Evolutionary conservation across 1,284 basidiomycete species (phyloP), one percentile per base, ranked within the genome.

Genomic region (Inonotus hispidus): DNA sequence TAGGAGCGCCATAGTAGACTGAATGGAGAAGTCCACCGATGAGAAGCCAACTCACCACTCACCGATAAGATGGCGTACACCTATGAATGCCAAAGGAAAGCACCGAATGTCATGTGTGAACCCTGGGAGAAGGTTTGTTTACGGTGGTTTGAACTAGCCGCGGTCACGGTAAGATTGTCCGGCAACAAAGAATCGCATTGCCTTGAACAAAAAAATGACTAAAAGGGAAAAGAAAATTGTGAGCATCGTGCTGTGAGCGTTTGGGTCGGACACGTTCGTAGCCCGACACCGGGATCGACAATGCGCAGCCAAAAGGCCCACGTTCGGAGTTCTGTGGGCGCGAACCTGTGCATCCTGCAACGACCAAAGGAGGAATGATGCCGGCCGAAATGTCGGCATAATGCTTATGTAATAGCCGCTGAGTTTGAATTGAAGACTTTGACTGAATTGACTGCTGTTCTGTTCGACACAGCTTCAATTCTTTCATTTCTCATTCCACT

Each of bases 91-190:
- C 46, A 23, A 27, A 23, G 46, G 23, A 8, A 49, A 23, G 25
- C 8, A 32, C 32, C 32, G 32, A 32, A 32, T 32, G 8, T 7
- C 46, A 49, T 23, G 25, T 21, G 46, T 21, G 14, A 27, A 49
- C 25, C 46, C 50, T 52, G 16, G 50, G 50, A 52, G 50, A 52
- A 52, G 50, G 50, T 52, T 52, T 52, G 50, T 52, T n/a, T n/a
- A n/a, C n/a, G n/a, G n/a, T n/a, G n/a, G n/a, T n/a, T 27, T 16
- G 14, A 14, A 32, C 29, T n/a, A 11, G 46, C 46, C 23, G 14
- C 27, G 14, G 7, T 16, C 50, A 35, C 50, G 14, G 29, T 8
- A 29, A 16, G 41, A n/a, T 8, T 21, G 16, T 11, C 41, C 25
- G 25, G 27, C 50, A 29, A 11, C 4, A 6, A 14, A 23, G n/a